phyloP scores from a whole-genome alignment of 129 eudicot genomes.

The Apium graveolens region DNA sequence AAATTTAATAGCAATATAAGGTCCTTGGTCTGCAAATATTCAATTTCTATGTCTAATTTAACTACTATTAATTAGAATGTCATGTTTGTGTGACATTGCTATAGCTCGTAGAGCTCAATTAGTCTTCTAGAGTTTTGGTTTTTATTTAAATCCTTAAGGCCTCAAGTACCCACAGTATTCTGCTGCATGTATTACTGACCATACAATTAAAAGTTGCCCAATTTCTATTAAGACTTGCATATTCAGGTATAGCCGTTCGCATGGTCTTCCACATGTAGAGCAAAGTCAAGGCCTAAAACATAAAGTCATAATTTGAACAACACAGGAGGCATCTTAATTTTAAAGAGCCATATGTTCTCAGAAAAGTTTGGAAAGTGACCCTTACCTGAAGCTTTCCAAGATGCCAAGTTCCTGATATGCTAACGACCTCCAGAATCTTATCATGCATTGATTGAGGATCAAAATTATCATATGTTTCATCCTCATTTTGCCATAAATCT shows the following conservation, averaged over 20 bases:
- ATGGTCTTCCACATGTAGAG: neutral
- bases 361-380: neutral
- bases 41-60: neutral
- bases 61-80: neutral
- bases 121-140: neutral
- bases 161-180: neutral
- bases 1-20: neutral
- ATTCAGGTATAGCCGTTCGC: neutral
- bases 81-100: neutral
- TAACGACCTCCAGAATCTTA: slow-evolving; percentile 82
- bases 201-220: neutral
- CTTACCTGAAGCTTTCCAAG: slow-evolving; percentile 93
- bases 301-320: neutral
- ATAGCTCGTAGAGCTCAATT: neutral
- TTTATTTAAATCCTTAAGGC: neutral
- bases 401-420: slow-evolving; percentile 99
- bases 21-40: neutral
- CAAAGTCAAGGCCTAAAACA: neutral
- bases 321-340: neutral
- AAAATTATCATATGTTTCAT: slow-evolving; percentile 78
- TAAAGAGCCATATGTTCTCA: neutral
- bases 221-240: neutral
- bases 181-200: neutral
- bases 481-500: slow-evolving; percentile 99
- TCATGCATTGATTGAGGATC: slow-evolving; percentile 99